Percentiles rank a stretch among this genome's conserved stretches.
phyloP scores from a whole-genome alignment of 148 eudicot genomes.

The Vaccinium macrocarpon region DNA sequence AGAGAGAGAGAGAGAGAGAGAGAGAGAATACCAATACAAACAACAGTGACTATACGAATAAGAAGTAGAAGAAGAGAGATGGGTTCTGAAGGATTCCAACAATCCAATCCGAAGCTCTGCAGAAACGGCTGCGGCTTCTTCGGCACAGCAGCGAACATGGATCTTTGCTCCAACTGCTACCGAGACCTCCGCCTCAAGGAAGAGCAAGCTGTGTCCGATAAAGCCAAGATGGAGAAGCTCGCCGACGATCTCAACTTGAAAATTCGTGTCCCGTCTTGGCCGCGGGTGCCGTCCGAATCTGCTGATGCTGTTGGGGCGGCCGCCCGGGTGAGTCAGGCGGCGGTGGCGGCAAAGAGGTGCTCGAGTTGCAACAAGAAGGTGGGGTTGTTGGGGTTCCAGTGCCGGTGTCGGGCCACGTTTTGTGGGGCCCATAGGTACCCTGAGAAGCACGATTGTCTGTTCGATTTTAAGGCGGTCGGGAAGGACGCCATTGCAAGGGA shows the following conservation, averaged over 20 bases:
- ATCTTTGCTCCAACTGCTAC: conserved; percentile 61
- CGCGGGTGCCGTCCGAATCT: background rate
- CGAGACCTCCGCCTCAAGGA: conserved; percentile 35
- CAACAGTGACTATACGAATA: too few species aligned
- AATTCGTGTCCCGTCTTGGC: background rate
- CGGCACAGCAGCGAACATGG: conserved; percentile 52
- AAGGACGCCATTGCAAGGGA: background rate
- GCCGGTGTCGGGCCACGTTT: conserved; percentile 50
- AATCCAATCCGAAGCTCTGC: conserved; percentile 50
- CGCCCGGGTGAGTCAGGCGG: background rate
- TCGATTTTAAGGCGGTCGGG: conserved; percentile 14
- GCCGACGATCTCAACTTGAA: background rate
- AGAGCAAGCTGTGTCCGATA: conserved; percentile 39
- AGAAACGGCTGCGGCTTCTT: conserved; percentile 70
- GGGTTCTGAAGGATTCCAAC: conserved; percentile 44
- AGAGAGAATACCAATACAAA: too few species aligned
- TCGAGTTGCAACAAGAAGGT: conserved; percentile 61
- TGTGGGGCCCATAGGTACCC: conserved; percentile 32
- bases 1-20: too few species aligned
- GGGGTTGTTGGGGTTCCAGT: conserved; percentile 55
- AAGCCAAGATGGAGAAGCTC: conserved; percentile 34
- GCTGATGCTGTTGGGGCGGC: background rate
- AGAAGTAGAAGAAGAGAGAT: conserved; percentile 11
- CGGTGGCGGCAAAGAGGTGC: conserved; percentile 37
- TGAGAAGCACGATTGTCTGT: conserved; percentile 9